Base-by-base conservation (phyloP, 1,284 basidiomycete species). In the Microbotryum violaceum region DNA sequence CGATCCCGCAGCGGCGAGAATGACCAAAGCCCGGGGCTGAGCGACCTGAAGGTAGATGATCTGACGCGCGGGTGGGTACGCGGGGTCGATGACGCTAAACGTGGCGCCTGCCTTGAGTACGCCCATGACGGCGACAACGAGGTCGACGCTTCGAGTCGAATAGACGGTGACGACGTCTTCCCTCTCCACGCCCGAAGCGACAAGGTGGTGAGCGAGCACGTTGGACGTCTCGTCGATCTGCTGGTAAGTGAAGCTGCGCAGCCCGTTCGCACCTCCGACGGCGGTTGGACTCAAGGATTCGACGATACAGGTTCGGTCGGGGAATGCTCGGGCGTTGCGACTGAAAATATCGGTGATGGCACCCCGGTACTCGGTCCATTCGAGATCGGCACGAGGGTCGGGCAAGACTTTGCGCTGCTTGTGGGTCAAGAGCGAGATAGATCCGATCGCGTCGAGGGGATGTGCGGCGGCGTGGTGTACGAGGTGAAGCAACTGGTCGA, bases 141-240 rank as follows among this genome's bases (percentile, higher is more conserved):
- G 85, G 75, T 99, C 94, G 49, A 97, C 93, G 68, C 90, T 91
- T 52, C 96, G 85, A 71, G 97, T 86, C 0, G 96, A 96, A 74
- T 98, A 99, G n/a, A 98, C 89, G 84, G 96, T 97, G 59, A 98
- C 92, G 23, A 98, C 92, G 71, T 99, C 96, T 70, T 94, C 94
- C 31, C 91, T 80, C 76, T 94, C 82, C 16, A 98, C 79, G 16
- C 94, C 94, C 20, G 83, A 83, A 70, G 86, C 82, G 57, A 97
- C 77, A 56, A 99, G 82, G 70, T 96, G 85, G 73, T 98, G 94
- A 0, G 96, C 89, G 9, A 98, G 81, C 21, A 94, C 81, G 74
- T 98, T 98, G 6, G 87, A 85, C 9, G 93, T 90, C 56, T 82
- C 82, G 62, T 91, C 84, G 68, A 98, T 90, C 64, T 86, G 82